These are phyloP conservation scores for Termitomyces sp. DNA, from an alignment of 768 basidiomycete species.

Conservation along the genomic window DNA sequence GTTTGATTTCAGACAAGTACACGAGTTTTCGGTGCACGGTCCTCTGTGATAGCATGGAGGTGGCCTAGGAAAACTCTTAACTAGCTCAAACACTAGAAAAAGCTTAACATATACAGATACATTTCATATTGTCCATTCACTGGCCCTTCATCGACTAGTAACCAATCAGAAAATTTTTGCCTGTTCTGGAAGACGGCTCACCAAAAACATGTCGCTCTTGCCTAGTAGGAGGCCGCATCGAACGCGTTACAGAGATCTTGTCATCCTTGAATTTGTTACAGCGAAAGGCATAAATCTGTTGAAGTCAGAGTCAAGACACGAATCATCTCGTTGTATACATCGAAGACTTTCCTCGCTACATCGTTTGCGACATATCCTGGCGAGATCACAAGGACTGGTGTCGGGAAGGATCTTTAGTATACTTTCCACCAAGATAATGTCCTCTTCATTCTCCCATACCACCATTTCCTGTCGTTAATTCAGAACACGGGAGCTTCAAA, in stretches of 20 bases:
- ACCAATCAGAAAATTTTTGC: not conserved
- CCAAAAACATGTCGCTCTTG: not conserved
- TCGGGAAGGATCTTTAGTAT: constrained; percentile 40
- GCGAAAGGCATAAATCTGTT: constrained; percentile 20
- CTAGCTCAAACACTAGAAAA: not conserved
- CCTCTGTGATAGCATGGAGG: constrained; percentile 43
- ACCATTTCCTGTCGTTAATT: constrained; percentile 10
- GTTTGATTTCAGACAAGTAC: constrained; percentile 31
- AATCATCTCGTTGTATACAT: constrained; percentile 12
- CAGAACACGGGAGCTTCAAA: not conserved
- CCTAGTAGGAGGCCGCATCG: not conserved
- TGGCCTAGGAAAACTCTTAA: constrained; percentile 15
- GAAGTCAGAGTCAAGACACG: constrained; percentile 10
- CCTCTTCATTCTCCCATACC: constrained; percentile 21
- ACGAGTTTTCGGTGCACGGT: constrained; percentile 33
- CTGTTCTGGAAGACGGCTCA: not conserved
- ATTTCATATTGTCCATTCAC: not conserved
- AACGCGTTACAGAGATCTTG: not conserved
- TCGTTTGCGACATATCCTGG: constrained; percentile 38
- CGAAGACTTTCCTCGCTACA: constrained; percentile 31
- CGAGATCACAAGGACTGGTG: constrained; percentile 42
- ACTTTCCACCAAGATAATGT: constrained; percentile 22
- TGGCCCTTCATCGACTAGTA: constrained; percentile 2
- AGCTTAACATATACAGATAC: constrained; percentile 4
- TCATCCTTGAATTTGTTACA: constrained; percentile 3